These are phyloP conservation scores for Neurospora sp. DNA, from an alignment of 495 filamentous ascomycete species.

Conservation along the genomic window DNA sequence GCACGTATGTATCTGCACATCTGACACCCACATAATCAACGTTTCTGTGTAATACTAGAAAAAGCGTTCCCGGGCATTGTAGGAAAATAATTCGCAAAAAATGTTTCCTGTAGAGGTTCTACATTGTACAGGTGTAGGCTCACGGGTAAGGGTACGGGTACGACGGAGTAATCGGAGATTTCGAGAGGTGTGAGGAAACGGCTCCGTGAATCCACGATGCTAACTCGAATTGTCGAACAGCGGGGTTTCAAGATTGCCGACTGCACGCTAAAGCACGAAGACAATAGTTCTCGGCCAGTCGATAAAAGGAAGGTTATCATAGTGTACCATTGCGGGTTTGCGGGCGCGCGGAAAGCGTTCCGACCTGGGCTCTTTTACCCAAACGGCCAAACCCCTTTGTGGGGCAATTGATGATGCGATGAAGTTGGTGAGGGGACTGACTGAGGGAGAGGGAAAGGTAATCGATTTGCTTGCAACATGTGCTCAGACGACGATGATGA, in stretches of 20 bases:
- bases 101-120: neutral
- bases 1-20: neutral
- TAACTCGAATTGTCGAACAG: neutral
- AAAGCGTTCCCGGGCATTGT: neutral
- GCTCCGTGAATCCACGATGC: neutral
- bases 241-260: neutral
- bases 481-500: neutral
- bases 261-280: neutral
- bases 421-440: neutral
- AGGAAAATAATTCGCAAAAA: neutral
- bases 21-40: neutral
- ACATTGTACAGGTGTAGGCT: neutral
- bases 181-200: neutral
- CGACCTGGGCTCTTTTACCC: neutral
- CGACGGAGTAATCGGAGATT: neutral
- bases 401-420: neutral
- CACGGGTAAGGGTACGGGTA: neutral
- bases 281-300: neutral
- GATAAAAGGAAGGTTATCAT: neutral
- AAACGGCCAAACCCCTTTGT: neutral
- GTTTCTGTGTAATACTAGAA: neutral
- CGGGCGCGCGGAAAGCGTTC: neutral
- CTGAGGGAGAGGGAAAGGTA: neutral
- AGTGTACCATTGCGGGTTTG: neutral
- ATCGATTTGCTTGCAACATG: neutral